phyloP scores from a whole-genome alignment of 2,329 filamentous ascomycete genomes.

The Cryphonectria nitschkei region DNA sequence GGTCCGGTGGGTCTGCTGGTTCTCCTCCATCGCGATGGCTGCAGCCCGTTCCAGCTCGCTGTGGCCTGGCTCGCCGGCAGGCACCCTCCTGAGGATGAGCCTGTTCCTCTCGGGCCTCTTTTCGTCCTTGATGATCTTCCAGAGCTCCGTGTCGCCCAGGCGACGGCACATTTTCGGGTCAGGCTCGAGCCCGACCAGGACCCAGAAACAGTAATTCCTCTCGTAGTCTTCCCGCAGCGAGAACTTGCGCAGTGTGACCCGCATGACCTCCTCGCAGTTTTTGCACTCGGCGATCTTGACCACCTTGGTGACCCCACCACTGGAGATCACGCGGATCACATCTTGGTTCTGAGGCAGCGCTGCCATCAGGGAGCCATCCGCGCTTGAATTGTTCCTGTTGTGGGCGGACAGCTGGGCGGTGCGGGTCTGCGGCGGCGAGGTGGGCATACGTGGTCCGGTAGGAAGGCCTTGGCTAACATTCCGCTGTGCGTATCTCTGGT shows the following conservation, averaged over 20 bases:
- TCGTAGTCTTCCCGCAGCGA: slow-evolving; percentile 87
- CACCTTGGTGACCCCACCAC: slow-evolving; percentile 87
- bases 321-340: slow-evolving; percentile 91
- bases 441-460: slow-evolving; percentile 56
- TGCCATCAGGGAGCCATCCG: slow-evolving; percentile 85
- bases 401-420: slow-evolving; percentile 64
- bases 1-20: slow-evolving; percentile 68
- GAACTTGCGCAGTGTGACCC: slow-evolving; percentile 86
- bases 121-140: slow-evolving; percentile 87
- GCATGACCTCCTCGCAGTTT: slow-evolving; percentile 89
- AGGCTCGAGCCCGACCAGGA: slow-evolving; percentile 82
- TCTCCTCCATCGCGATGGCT: slow-evolving; percentile 87
- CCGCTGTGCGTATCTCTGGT: slow-evolving; percentile 60
- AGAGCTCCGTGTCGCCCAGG: slow-evolving; percentile 83
- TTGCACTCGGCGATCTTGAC: slow-evolving; percentile 91
- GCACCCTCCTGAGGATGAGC: slow-evolving; percentile 89
- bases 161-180: slow-evolving; percentile 80
- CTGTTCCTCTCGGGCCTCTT: slow-evolving; percentile 85
- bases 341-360: slow-evolving; percentile 84
- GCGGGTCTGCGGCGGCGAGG: slow-evolving; percentile 67
- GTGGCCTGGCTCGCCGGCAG: slow-evolving; percentile 84
- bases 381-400: slow-evolving; percentile 78
- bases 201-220: slow-evolving; percentile 96
- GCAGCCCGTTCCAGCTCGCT: slow-evolving; percentile 87
- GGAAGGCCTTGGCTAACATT: slow-evolving; percentile 47